These are phyloP conservation scores for Solanum chmielewskii DNA, from an alignment of 257 asterid species.

Conservation along the genomic window DNA sequence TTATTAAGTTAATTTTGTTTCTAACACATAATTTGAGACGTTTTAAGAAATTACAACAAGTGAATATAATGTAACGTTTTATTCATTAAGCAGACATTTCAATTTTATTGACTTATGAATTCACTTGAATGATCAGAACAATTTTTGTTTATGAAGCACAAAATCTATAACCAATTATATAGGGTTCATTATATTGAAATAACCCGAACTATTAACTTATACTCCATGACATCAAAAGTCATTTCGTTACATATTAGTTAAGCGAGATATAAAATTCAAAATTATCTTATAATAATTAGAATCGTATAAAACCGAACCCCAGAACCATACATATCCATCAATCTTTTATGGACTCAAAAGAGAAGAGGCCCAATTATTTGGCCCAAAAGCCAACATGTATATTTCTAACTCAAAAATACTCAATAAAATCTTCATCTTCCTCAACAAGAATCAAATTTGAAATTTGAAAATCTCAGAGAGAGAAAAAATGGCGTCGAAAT, in stretches of 20 bases:
- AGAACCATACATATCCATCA: background rate
- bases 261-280: background rate
- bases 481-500: conserved; percentile 15
- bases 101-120: background rate
- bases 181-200: background rate
- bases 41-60: too few relatives aligned
- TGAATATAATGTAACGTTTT: background rate
- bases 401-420: background rate
- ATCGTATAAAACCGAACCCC: fast-evolving
- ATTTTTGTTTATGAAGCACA: background rate
- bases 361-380: background rate
- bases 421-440: background rate
- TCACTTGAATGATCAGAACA: too few relatives aligned
- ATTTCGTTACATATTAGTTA: background rate
- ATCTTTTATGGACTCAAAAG: background rate
- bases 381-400: background rate
- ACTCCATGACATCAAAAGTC: background rate
- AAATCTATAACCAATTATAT: too few relatives aligned
- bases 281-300: too few relatives aligned
- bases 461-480: background rate
- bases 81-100: too few relatives aligned
- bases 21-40: too few relatives aligned
- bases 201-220: background rate
- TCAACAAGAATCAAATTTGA: background rate
- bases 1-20: too few relatives aligned